Percentiles rank a stretch among this genome's conserved stretches.
Evolutionary conservation across 2,329 filamentous ascomycete species (phyloP).

Genomic region (Colletotrichum ledebouriae): DNA sequence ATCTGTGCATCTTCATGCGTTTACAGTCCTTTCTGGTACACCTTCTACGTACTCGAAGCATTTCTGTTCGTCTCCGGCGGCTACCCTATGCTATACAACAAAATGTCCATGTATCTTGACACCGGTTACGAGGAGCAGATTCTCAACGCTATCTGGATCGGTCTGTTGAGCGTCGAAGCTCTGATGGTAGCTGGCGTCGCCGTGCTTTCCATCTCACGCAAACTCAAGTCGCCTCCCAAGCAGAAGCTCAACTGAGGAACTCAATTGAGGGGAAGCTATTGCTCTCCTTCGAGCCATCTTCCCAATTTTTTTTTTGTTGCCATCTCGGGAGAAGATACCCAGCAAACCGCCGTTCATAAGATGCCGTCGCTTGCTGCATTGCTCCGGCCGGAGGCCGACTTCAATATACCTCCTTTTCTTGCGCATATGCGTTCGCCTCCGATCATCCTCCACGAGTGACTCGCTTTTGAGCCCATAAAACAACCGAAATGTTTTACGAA

Average conservation of each 20-base stretch:
- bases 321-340: conserved; percentile 20
- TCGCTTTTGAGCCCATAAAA: not conserved
- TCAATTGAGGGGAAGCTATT: not conserved
- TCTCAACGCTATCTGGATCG: conserved; percentile 62
- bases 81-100: conserved; percentile 48
- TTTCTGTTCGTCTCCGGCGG: conserved; percentile 42
- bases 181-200: conserved; percentile 59
- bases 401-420: conserved; percentile 19
- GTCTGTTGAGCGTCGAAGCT: conserved; percentile 60
- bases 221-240: conserved; percentile 43
- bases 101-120: conserved; percentile 47
- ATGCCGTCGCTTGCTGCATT: conserved; percentile 10
- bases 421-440: not conserved
- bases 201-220: conserved; percentile 49
- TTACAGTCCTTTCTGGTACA: conserved; percentile 44
- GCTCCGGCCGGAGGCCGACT: not conserved
- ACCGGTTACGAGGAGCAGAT: conserved; percentile 54
- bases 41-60: conserved; percentile 44
- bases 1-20: conserved; percentile 2
- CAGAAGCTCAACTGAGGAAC: conserved; percentile 40
- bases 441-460: conserved; percentile 17
- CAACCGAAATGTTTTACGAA: conserved; percentile 22
- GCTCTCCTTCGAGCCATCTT: not conserved
- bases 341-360: not conserved
- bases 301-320: not conserved